These are phyloP conservation scores for Solanum tarijense DNA, from an alignment of 257 asterid genomes.

Conservation along the genomic window DNA sequence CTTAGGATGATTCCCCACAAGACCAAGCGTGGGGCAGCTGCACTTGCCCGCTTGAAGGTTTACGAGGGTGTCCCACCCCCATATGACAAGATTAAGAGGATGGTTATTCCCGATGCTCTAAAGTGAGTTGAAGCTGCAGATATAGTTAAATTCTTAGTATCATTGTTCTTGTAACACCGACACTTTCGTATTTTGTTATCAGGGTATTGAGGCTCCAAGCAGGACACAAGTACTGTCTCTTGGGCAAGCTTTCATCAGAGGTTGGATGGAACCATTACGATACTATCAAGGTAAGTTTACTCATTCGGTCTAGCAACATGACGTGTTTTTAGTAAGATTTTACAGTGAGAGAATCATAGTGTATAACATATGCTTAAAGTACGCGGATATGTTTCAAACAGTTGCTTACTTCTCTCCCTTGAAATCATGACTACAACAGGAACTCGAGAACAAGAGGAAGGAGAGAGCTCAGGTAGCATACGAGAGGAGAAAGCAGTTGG, in stretches of 20 bases:
- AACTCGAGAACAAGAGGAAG: conserved; percentile 86
- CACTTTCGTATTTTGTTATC: not conserved
- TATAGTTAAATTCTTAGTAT: not conserved
- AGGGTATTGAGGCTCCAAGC: conserved; percentile 8
- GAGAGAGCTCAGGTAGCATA: conserved; percentile 68
- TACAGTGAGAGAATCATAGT: not conserved
- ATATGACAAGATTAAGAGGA: no score
- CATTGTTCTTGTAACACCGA: not conserved
- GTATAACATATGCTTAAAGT: not conserved
- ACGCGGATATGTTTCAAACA: not conserved
- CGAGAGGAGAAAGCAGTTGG: conserved; percentile 78
- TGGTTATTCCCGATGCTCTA: no score
- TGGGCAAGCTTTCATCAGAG: no score
- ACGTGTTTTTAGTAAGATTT: not conserved
- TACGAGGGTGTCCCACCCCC: not conserved
- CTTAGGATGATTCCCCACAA: conserved; percentile 76
- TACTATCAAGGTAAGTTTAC: conserved; percentile 20
- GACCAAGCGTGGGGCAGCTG: conserved; percentile 88
- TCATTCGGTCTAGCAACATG: not conserved
- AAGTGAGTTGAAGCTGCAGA: conserved; percentile 18
- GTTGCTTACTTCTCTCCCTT: not conserved
- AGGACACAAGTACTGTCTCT: no score
- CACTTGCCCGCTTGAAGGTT: conserved; percentile 48
- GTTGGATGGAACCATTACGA: no score
- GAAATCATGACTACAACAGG: conserved; percentile 20